A percentile compares a stretch with the other conserved stretches of the same genome.
Evolutionary conservation across 306 rosid genomes (phyloP).

Genomic region (Malus sylvestris): DNA sequence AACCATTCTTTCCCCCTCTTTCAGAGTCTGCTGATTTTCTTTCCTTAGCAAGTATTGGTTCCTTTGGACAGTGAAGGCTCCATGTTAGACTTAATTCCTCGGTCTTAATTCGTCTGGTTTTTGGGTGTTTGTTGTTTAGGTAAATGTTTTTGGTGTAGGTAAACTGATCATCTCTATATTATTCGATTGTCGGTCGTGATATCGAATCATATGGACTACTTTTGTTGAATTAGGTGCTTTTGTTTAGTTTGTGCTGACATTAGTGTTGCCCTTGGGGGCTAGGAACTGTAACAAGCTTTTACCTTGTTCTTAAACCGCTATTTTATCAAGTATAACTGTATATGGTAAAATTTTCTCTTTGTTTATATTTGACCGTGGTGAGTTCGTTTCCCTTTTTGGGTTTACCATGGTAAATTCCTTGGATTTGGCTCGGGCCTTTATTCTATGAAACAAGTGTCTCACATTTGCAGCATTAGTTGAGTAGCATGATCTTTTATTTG

Average conservation of each 20-base stretch:
- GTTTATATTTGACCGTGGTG: neutral
- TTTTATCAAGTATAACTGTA: neutral
- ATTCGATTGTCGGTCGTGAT: neutral
- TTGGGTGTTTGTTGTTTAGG: slow-evolving; percentile 6
- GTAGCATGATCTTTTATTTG: too few species aligned
- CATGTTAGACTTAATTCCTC: slow-evolving; percentile 4
- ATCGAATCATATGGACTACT: neutral
- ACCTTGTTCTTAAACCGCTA: neutral
- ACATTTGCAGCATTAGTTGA: too few species aligned
- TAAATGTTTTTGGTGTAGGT: slow-evolving; percentile 4
- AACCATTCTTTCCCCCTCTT: slow-evolving; percentile 32
- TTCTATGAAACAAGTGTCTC: too few species aligned
- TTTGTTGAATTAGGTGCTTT: neutral
- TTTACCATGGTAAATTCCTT: too few species aligned
- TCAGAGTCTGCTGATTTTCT: slow-evolving; percentile 25
- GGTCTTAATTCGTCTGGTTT: slow-evolving; percentile 5
- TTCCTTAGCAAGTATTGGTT: slow-evolving; percentile 9
- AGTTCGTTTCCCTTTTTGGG: neutral
- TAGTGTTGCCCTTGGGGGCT: neutral
- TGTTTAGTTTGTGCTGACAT: neutral
- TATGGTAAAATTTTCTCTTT: neutral
- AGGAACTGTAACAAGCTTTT: neutral
- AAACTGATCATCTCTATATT: slow-evolving; percentile 12
- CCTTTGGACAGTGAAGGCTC: slow-evolving; percentile 17
- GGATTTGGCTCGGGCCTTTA: too few species aligned